Conservation (phyloP, 768 basidiomycete species). For the Fomitopsis serialis region DNA sequence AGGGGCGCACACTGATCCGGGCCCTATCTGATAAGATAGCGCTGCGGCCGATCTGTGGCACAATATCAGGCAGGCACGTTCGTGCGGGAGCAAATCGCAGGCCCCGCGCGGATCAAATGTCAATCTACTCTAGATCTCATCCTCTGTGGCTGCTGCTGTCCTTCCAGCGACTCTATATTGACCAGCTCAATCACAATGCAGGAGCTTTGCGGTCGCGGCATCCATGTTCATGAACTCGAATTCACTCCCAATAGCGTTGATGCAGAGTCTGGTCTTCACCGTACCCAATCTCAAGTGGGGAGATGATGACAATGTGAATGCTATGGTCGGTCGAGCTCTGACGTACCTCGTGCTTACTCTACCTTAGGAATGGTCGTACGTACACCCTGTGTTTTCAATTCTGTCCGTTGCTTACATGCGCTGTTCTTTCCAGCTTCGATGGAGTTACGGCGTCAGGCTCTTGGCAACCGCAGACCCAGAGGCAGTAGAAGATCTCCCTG, state of each 20-base stretch:
- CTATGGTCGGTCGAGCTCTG: constrained; percentile 88
- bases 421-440: constrained; percentile 56
- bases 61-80: too few relatives aligned
- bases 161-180: neutral
- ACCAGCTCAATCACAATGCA: constrained; percentile 20
- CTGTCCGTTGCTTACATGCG: neutral
- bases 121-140: too few relatives aligned
- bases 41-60: too few relatives aligned
- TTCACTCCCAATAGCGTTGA: constrained; percentile 89
- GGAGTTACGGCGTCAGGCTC: constrained; percentile 89
- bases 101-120: too few relatives aligned
- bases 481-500: constrained; percentile 22
- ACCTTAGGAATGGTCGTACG: constrained; percentile 93
- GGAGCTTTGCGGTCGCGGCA: constrained; percentile 75
- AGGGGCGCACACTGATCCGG: too few relatives aligned
- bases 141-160: too few relatives aligned
- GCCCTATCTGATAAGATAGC: too few relatives aligned
- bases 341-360: constrained; percentile 91
- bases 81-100: too few relatives aligned
- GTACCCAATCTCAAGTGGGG: constrained; percentile 84
- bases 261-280: constrained; percentile 83
- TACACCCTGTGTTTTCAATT: constrained; percentile 9
- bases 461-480: constrained; percentile 68
- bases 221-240: constrained; percentile 95
- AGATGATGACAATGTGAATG: constrained; percentile 70